A percentile compares a stretch with the other conserved stretches of the same genome.
Evolutionary conservation across 2,329 filamentous ascomycete genomes (phyloP).

Genomic region (Dactylellina drechsleri): DNA sequence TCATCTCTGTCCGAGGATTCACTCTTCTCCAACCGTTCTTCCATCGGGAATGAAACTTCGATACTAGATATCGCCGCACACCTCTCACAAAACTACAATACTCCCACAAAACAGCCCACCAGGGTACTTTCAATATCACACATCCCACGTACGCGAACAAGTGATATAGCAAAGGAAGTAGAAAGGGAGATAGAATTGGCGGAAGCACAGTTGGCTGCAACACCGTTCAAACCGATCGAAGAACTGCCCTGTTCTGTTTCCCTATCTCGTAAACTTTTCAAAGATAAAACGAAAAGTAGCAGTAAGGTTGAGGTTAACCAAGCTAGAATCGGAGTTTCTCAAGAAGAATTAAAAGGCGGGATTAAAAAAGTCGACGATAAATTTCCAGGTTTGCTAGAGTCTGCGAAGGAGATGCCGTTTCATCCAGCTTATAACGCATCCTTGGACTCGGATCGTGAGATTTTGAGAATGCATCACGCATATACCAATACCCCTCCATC

Average conservation of each 20-base stretch:
- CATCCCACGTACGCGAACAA: neutral
- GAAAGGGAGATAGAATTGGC: neutral
- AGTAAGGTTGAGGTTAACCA: too few species aligned
- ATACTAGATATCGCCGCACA: conserved; percentile 12
- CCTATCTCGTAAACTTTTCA: conserved; percentile 1
- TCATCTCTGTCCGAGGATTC: neutral
- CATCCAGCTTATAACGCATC: conserved; percentile 35
- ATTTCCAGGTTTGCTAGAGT: conserved; percentile 13
- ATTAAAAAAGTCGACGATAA: neutral
- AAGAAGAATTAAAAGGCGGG: neutral
- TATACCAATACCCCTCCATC: neutral
- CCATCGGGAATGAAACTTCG: neutral
- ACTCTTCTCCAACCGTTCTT: conserved; percentile 2
- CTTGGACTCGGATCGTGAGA: neutral
- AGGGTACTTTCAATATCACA: too few species aligned
- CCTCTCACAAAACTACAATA: neutral
- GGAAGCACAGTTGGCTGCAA: neutral
- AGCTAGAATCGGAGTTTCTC: neutral
- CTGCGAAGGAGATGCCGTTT: conserved; percentile 8
- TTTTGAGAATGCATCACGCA: conserved; percentile 5
- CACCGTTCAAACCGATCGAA: neutral
- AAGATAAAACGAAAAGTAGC: neutral
- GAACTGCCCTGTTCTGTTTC: conserved; percentile 9
- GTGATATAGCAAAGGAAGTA: neutral
- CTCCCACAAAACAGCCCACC: conserved; percentile 4